Base-by-base conservation (phyloP, 352 stramenopile genomes). In the Peronospora belbahrii region DNA sequence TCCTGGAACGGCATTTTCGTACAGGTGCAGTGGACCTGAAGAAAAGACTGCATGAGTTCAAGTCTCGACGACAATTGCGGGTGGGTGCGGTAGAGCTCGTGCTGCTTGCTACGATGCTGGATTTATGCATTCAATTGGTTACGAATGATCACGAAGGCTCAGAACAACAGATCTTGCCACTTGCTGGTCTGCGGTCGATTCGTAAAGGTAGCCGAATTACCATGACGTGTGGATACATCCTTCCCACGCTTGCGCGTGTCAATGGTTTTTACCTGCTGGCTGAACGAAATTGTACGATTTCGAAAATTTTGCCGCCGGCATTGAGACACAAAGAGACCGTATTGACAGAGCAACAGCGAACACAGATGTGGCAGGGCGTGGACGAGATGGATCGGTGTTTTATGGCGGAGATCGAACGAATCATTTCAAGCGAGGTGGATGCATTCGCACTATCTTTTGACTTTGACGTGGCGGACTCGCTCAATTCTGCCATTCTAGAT, bases 71-170 rank as follows among this genome's bases (percentile, higher is more conserved):
- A 23, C 62, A 79, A n/a, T 35, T 71, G 1, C 76, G 81, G 13
- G 62, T 88, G 1, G 81, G 81, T 5, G 55, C 76, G 0, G 19
- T 90, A 8, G 76, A 88, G 48, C 74, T 93, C 9, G 61, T 80
- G 18, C 31, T 86, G 45, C 68, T 93, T 7, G 74, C 63, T 3
- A 84, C 78, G 4, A 88, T 90, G 70, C 48, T 93, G 5, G 67
- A 93, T 52, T 48, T 90, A 10, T 73, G 62, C 0, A 85, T 93
- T 44, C 58, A 62, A 13, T 57, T 93, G 20, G 62, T 93, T 42
- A 88, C 79, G 4, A 90, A 93, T 48, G 81, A 93, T 57, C 77
- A 92, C 45, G 53, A 82, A 18, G 75, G 73, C 6, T 81, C 75
- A 0, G 56, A 85, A 20, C 72, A 86, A 18, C 58, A 66, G 38